Base-by-base conservation (phyloP, 441 rosid species). In the Brassica hybrid region DNA sequence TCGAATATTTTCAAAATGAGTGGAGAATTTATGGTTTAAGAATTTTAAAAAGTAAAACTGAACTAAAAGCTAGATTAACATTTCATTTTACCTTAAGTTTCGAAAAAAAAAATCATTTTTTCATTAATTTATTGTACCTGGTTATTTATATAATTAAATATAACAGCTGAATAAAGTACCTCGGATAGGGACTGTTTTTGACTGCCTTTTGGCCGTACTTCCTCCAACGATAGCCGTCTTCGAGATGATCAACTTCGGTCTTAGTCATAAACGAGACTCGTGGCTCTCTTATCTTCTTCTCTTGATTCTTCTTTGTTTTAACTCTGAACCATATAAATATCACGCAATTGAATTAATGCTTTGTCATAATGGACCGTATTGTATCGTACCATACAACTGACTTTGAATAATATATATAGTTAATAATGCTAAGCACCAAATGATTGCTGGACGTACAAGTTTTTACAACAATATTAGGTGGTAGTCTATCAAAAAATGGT, bases 141-240 rank as follows among this genome's bases (percentile, higher is more conserved):
- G 19, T 27, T 43, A 17, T 61, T 58, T 34, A 43, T 43, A 43
- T 48, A 48, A n/a, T 48, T 23, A n/a, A n/a, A 19, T 13, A n/a
- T 43, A 17, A 67, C 27, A 48, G 21, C 8, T 9, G 16, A 54
- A 1, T 23, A 17, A 14, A 59, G 60, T 83, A 95, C 99, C 99
- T 91, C 57, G 99, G 99, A 84, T 91, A 91, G 82, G 98, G 94
- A 83, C 98, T 95, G 69, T 95, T 93, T 84, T 93, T 95, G 72
- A 95, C 99, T 1, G 99, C 97, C 75, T 95, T 95, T 81, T 95
- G 99, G 25, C 98, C 99, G 67, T 94, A 95, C 69, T 94, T 94
- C 82, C 99, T 91, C 98, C 99, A 94, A 72, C 98, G 86, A 70
- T 93, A 94, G 17, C 98, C 99, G 71, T 95, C 99, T 85, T 95